These are phyloP conservation scores for Deakozyma indianensis DNA, from an alignment of 805 yeast genomes.

Conservation along the genomic window DNA sequence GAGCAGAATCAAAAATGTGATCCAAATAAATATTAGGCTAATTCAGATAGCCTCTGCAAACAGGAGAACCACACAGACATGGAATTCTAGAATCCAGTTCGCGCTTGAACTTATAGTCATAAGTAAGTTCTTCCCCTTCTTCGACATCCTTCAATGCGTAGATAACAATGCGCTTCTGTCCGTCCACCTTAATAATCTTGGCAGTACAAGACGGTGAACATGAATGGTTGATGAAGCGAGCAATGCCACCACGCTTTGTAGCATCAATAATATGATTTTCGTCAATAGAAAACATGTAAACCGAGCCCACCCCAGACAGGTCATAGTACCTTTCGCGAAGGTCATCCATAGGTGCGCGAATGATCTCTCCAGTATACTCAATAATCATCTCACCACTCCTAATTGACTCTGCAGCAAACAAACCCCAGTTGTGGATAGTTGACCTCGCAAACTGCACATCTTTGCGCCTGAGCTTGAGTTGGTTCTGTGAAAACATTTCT, in stretches of 20 bases:
- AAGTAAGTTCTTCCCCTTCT: slow-evolving; percentile 68
- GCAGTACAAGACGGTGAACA: slow-evolving; percentile 98
- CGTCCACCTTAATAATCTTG: slow-evolving; percentile 88
- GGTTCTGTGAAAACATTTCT: slow-evolving; percentile 71
- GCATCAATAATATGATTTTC: slow-evolving; percentile 95
- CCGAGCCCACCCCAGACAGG: slow-evolving; percentile 88
- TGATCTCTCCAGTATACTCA: slow-evolving; percentile 92
- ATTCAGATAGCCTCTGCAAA: slow-evolving; percentile 85
- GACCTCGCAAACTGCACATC: slow-evolving; percentile 96
- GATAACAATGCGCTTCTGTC: slow-evolving; percentile 83
- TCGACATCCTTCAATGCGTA: slow-evolving; percentile 82
- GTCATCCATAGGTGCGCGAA: slow-evolving; percentile 89
- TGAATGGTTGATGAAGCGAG: slow-evolving; percentile 92
- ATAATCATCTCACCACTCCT: slow-evolving; percentile 96
- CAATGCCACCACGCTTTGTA: slow-evolving; percentile 93
- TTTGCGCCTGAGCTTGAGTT: slow-evolving; percentile 76
- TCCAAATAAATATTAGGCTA: slow-evolving; percentile 16
- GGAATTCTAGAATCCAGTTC: slow-evolving; percentile 77
- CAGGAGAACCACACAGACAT: slow-evolving; percentile 91
- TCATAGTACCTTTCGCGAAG: slow-evolving; percentile 75
- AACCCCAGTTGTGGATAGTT: slow-evolving; percentile 96
- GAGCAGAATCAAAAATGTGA: not conserved
- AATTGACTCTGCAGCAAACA: slow-evolving; percentile 89
- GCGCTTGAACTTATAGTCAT: slow-evolving; percentile 89
- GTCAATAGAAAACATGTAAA: slow-evolving; percentile 83